phyloP scores from a whole-genome alignment of 2,329 filamentous ascomycete species.

The Hypoxylon sp. region DNA sequence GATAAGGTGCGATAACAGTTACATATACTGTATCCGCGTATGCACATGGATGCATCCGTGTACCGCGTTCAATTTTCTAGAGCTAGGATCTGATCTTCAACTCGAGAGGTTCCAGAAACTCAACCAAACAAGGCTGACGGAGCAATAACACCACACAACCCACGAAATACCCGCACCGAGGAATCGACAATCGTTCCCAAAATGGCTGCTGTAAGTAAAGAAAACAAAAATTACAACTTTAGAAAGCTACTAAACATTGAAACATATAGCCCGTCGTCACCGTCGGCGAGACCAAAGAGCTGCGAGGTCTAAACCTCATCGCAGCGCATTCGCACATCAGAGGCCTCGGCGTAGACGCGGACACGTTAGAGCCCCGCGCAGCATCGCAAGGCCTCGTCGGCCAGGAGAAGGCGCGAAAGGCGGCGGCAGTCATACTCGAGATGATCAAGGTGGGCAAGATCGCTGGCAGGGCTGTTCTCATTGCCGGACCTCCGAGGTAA shows the following conservation, averaged over 20 bases:
- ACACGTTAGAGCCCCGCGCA: conserved; percentile 87
- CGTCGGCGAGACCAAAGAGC: conserved; percentile 94
- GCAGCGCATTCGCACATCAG: conserved; percentile 98
- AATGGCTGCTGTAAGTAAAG: conserved; percentile 67
- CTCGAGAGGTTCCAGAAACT: conserved; percentile 21
- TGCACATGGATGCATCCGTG: conserved; percentile 12
- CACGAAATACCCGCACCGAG: conserved; percentile 2
- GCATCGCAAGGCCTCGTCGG: conserved; percentile 95
- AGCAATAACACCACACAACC: conserved; percentile 26
- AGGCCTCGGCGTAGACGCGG: conserved; percentile 91
- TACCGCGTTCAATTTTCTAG: conserved; percentile 38
- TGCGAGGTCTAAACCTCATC: conserved; percentile 96
- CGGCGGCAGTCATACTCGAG: conserved; percentile 94
- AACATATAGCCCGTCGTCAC: conserved; percentile 73
- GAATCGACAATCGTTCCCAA: conserved; percentile 50
- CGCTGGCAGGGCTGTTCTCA: conserved; percentile 92
- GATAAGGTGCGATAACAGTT: conserved; percentile 23
- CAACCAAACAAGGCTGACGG: conserved; percentile 21
- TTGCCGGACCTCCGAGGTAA: conserved; percentile 90
- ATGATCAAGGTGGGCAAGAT: conserved; percentile 99
- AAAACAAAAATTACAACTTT: conserved; percentile 10
- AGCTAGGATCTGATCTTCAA: conserved; percentile 28
- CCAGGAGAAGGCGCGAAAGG: conserved; percentile 96
- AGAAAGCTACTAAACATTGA: conserved; percentile 37
- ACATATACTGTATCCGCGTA: conserved; percentile 1